Evolutionary conservation across 352 stramenopile species (phyloP), one percentile per base, ranked within the genome.

Genomic region (Globisporangium splendens): DNA sequence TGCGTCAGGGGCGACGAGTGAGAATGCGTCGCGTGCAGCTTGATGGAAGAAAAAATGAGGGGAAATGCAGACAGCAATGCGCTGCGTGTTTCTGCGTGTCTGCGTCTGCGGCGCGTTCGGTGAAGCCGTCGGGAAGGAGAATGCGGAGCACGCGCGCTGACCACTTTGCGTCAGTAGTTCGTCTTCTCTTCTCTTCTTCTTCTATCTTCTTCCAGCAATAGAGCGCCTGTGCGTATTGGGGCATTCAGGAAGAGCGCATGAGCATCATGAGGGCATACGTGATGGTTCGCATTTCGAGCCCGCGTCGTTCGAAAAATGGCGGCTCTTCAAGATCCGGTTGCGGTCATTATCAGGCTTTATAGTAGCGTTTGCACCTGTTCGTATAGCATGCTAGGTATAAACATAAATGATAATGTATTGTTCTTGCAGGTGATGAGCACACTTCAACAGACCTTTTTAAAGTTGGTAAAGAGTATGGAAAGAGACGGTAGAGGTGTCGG

Each of bases 241-340:
- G 3, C 38, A 17, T 43, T 43, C 10, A 31, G 24, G 24, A 31
- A 31, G 24, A 2, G 5, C 24, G 5, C 24, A n/a, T n/a, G n/a
- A n/a, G n/a, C n/a, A n/a, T n/a, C n/a, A n/a, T n/a, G n/a, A n/a
- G n/a, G n/a, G n/a, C n/a, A n/a, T n/a, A n/a, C n/a, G n/a, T n/a
- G n/a, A n/a, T 41, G 35, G 35, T 41, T 41, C 35, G 35, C 35
- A 44, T 44, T 15, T 44, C 12, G 39, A n/a, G n/a, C n/a, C n/a
- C n/a, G n/a, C n/a, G n/a, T n/a, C n/a, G 52, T 58, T 58, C 52
- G 52, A 58, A 58, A 58, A 17, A 58, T 21, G 52, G 28, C 39
- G 52, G 31, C 52, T 20, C 41, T 58, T 58, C 52, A 58, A 58
- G 52, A 58, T 58, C 52, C 42, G 20, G 52, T 50, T 49, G 31